Conservation (phyloP, 1,139 yeast species). For the Diutina siamensis region DNA sequence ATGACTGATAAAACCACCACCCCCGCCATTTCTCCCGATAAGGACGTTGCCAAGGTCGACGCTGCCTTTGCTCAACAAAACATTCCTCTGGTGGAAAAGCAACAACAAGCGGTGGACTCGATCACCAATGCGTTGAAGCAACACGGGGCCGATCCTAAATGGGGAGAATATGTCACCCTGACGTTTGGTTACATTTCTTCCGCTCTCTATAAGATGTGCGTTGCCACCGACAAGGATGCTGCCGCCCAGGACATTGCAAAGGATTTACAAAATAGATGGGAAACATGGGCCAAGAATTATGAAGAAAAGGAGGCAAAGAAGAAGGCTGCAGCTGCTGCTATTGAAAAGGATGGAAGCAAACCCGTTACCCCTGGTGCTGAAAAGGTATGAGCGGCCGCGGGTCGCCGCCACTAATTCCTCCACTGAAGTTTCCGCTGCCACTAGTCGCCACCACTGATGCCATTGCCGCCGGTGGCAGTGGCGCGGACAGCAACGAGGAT, state of each 20-base stretch:
- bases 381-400: no score
- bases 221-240: slow-evolving; percentile 21
- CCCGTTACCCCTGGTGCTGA: no score
- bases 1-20: background rate
- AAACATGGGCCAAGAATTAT: slow-evolving; percentile 17
- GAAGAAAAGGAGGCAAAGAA: slow-evolving; percentile 6
- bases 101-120: slow-evolving; percentile 12
- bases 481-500: no score
- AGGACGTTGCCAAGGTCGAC: slow-evolving; percentile 1
- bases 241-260: slow-evolving; percentile 29
- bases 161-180: slow-evolving; percentile 20
- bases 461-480: no score
- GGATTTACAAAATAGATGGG: slow-evolving; percentile 21
- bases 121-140: slow-evolving; percentile 18
- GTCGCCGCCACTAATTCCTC: no score
- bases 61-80: slow-evolving; percentile 5
- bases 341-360: no score
- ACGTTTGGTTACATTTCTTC: slow-evolving; percentile 21
- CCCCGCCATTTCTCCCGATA: background rate
- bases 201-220: slow-evolving; percentile 21
- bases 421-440: no score
- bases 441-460: no score
- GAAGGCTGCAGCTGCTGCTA: no score
- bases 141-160: slow-evolving; percentile 17
- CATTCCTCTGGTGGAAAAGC: slow-evolving; percentile 13